These are phyloP conservation scores for Stemphylium vesicarium DNA, from an alignment of 2,329 filamentous ascomycete genomes.

Conservation along the genomic window DNA sequence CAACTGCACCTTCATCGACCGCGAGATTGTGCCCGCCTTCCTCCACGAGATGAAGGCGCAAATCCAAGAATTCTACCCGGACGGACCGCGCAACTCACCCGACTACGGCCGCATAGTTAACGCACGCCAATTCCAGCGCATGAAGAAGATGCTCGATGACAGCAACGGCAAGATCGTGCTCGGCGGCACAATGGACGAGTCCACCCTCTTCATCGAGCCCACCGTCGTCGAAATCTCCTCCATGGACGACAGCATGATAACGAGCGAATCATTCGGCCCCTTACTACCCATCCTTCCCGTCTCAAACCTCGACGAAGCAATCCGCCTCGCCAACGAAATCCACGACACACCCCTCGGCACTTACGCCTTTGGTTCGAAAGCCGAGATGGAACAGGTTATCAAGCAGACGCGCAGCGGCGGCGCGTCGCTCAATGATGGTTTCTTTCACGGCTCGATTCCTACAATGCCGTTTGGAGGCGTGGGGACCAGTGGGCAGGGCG, in stretches of 20 bases:
- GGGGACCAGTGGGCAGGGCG: constrained; percentile 76
- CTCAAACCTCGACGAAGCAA: constrained; percentile 82
- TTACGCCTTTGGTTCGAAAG: constrained; percentile 83
- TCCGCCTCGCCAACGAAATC: constrained; percentile 78
- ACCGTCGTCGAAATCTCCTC: constrained; percentile 87
- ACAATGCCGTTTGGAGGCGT: constrained; percentile 84
- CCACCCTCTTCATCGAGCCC: constrained; percentile 83
- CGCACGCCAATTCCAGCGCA: constrained; percentile 74
- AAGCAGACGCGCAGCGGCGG: constrained; percentile 58
- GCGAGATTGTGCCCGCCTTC: constrained; percentile 72
- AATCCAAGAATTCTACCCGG: constrained; percentile 80
- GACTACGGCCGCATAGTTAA: constrained; percentile 86
- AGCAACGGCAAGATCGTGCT: constrained; percentile 83
- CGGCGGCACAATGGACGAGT: constrained; percentile 82
- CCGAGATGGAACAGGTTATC: constrained; percentile 72
- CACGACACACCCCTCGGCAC: constrained; percentile 84
- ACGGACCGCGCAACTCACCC: constrained; percentile 76
- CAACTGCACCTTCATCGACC: constrained; percentile 89
- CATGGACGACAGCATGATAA: constrained; percentile 76
- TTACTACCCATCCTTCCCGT: constrained; percentile 83
- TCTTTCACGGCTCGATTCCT: constrained; percentile 72
- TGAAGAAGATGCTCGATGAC: constrained; percentile 90
- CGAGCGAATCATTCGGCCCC: constrained; percentile 91
- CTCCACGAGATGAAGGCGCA: constrained; percentile 75
- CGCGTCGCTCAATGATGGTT: constrained; percentile 62